Conservation (phyloP, 768 basidiomycete genomes). For the Auricularia heimuer region DNA sequence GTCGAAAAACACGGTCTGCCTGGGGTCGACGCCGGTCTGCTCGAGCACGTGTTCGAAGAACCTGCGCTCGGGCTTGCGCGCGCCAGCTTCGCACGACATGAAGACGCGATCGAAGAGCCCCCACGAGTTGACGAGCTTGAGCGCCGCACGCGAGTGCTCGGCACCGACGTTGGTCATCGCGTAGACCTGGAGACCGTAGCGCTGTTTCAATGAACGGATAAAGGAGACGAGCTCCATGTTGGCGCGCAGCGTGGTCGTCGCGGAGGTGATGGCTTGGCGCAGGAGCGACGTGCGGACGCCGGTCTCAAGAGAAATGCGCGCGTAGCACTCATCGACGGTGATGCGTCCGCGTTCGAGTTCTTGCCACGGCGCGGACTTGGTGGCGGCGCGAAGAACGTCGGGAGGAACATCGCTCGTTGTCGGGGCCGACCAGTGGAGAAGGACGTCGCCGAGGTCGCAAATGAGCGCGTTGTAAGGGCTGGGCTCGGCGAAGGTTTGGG, state of each 20-base stretch:
- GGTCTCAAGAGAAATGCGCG: constrained; percentile 31
- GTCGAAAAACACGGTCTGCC: constrained; percentile 44
- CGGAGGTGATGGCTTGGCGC: constrained; percentile 34
- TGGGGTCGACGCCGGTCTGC: constrained; percentile 35
- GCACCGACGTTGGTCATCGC: constrained; percentile 53
- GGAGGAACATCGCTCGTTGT: constrained; percentile 32
- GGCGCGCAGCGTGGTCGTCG: constrained; percentile 37
- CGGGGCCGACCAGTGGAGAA: constrained; percentile 44
- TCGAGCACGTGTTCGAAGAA: constrained; percentile 42
- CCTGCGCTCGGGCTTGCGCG: constrained; percentile 47
- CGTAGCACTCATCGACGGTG: constrained; percentile 35
- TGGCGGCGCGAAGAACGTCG: constrained; percentile 30
- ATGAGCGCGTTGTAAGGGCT: constrained; percentile 23
- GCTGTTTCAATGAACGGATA: constrained; percentile 35
- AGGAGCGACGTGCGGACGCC: constrained; percentile 30
- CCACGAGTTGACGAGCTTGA: constrained; percentile 20
- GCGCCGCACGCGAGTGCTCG: too few species aligned
- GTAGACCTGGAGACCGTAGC: constrained; percentile 32
- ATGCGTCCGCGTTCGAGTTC: constrained; percentile 44
- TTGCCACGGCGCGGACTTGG: constrained; percentile 39
- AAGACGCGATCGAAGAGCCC: constrained; percentile 40
- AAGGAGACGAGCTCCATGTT: constrained; percentile 33
- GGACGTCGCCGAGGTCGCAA: constrained; percentile 47
- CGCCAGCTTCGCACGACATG: constrained; percentile 38
- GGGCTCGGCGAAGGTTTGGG: too few species aligned